Evolutionary conservation across 345 rosid species (phyloP), one percentile per base, ranked within the genome.

Genomic region (Pelargonium nanum): DNA sequence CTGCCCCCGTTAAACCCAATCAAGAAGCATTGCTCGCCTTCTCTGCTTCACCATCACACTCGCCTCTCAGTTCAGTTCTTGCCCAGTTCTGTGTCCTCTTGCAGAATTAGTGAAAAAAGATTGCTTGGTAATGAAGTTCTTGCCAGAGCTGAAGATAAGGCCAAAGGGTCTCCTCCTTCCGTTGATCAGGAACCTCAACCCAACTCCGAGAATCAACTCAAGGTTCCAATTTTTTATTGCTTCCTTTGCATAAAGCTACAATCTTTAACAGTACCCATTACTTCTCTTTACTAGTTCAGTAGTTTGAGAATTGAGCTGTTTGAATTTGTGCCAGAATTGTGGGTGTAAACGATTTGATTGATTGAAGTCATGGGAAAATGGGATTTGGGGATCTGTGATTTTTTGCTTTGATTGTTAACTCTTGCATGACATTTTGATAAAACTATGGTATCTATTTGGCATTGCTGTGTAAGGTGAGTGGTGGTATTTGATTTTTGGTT

Each of bases 61-160:
- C 56, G 34, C 40, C 71, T 70, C 32, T 62, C 76, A 8, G 34
- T 59, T 7, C 58, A 56, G 20, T 68, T 76, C 24, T 61, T 68
- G 55, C 80, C 75, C 30, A 56, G 65, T 58, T 71, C 70, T 53
- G 70, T 76, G 26, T 64, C 74, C 54, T n/a, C 57, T 20, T 74
- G 62, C 62, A 72, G 81, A 70, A 58, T 75, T 30, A 68, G 76
- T 77, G 59, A 59, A 65, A 72, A 84, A 25, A 83, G 85, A 44
- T 68, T 75, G 32, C 71, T 69, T 22, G 69, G 77, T 17, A 62
- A 69, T 67, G 64, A 70, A 28, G 71, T 84, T 67, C 84, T 83
- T 59, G 83, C 77, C 28, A 78, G 86, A 68, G 91, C 91, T 32
- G 96, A 88, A 79, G 85, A 88, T 69, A 77, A 81, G 77, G 85